These are phyloP conservation scores for Begonia peltatifolia DNA, from an alignment of 306 rosid species.

Conservation along the genomic window DNA sequence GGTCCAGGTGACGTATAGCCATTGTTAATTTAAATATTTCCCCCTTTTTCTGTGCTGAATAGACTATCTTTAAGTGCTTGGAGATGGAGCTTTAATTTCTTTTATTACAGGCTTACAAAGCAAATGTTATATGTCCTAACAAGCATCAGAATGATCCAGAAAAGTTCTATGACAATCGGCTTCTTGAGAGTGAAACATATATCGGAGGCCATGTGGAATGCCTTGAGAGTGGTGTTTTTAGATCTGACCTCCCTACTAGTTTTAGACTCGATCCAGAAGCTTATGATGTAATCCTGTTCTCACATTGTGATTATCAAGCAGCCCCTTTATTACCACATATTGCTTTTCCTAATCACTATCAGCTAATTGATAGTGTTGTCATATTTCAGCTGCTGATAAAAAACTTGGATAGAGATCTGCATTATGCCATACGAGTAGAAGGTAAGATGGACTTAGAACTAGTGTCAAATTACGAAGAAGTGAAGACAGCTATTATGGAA, in stretches of 20 bases:
- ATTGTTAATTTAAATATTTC: conserved; percentile 10
- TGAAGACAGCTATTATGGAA: conserved; percentile 67
- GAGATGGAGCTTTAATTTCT: conserved; percentile 4
- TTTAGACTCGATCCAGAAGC: conserved; percentile 77
- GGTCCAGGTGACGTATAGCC: conserved; percentile 63
- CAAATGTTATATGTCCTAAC: conserved; percentile 90
- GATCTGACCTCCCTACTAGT: conserved; percentile 87
- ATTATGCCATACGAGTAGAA: conserved; percentile 86
- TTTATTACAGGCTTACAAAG: conserved; percentile 69
- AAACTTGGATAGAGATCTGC: conserved; percentile 87
- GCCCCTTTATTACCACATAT: neutral
- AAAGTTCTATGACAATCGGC: conserved; percentile 66
- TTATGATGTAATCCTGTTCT: conserved; percentile 50
- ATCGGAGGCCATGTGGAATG: conserved; percentile 99
- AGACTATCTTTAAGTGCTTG: neutral
- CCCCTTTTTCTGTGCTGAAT: neutral
- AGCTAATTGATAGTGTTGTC: conserved; percentile 12
- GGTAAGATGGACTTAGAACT: conserved; percentile 71
- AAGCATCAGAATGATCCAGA: conserved; percentile 88
- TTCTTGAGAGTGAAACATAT: conserved; percentile 94
- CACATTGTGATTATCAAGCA: neutral
- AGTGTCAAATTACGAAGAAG: conserved; percentile 80
- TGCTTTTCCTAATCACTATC: neutral
- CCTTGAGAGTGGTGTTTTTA: conserved; percentile 96
- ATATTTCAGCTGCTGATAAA: conserved; percentile 60